Conservation (phyloP, 2,329 filamentous ascomycete genomes). For the Apiospora hydei region DNA sequence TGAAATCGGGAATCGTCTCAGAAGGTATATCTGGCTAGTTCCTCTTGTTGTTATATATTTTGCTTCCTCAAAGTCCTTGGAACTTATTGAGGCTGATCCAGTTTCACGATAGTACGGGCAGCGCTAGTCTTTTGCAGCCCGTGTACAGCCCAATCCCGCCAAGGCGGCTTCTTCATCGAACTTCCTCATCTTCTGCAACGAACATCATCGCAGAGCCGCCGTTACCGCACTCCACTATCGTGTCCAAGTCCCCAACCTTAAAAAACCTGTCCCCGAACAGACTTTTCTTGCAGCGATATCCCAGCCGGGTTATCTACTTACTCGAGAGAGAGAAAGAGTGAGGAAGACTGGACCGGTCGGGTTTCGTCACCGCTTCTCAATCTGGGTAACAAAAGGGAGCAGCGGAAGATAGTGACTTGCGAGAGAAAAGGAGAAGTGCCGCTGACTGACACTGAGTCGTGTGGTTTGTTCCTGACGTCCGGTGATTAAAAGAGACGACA, state of each 20-base stretch:
- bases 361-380: neutral
- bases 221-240: constrained; percentile 6
- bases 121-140: neutral
- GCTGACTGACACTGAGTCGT: neutral
- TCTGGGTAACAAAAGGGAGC: neutral
- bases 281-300: constrained; percentile 7
- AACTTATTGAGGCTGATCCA: neutral
- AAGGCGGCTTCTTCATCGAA: neutral
- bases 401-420: neutral
- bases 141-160: neutral
- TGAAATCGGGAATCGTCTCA: neutral
- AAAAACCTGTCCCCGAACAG: neutral
- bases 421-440: no score
- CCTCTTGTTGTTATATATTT: neutral
- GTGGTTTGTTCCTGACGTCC: constrained; percentile 12
- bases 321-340: neutral
- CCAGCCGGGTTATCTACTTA: neutral
- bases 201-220: constrained; percentile 16
- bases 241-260: constrained; percentile 16
- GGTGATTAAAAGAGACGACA: neutral
- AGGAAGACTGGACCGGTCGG: neutral
- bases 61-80: neutral
- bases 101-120: constrained; percentile 20
- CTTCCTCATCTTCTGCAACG: constrained; percentile 18
- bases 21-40: neutral